Evolutionary conservation across 371 early-diverging fungal species (phyloP), one percentile per base, ranked within the genome.

Genomic region (Mortierella polycephala): DNA sequence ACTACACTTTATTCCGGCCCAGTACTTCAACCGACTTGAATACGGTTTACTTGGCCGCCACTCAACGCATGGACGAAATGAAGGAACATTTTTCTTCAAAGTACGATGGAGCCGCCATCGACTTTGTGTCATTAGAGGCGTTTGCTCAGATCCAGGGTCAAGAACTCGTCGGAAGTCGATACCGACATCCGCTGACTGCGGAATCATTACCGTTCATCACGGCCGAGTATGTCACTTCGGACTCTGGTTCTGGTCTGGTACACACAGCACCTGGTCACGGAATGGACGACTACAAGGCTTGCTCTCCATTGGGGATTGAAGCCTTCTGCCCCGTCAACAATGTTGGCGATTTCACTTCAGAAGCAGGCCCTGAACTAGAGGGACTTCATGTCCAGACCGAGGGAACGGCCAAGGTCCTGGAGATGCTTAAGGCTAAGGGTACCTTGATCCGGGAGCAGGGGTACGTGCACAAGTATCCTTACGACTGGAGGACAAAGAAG

Each of bases 261-360:
- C 98, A 98, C 74, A 91, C 91, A 45, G 96, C 98, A 1, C 97
- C 97, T 13, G 96, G 93, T 7, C 97, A 97, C 77, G 98, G 98
- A 45, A 91, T 93, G 84, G 96, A 96, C 30, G 98, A 98, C 85
- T 96, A 95, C 79, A 92, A 92, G 66, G 83, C 83, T 0, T 92
- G 95, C 46, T 71, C 86, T 37, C 64, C 71, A 11, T 65, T 85
- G 7, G 88, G 87, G 5, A 89, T 96, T 23, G 66, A 71, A 39
- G 80, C 86, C 0, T 81, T 85, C 54, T 85, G 86, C 64, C 86
- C 86, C 10, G 94, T 98, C 18, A 91, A 96, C 69, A 93, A 94
- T 53, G 74, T 85, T 46, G 98, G 97, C 0, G 83, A 75, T 46
- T 97, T 90, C 81, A 95, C 95, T 0, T 71, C 71, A 7, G 90